Base-by-base conservation (phyloP, 768 basidiomycete genomes). In the Lyophyllum semitale region DNA sequence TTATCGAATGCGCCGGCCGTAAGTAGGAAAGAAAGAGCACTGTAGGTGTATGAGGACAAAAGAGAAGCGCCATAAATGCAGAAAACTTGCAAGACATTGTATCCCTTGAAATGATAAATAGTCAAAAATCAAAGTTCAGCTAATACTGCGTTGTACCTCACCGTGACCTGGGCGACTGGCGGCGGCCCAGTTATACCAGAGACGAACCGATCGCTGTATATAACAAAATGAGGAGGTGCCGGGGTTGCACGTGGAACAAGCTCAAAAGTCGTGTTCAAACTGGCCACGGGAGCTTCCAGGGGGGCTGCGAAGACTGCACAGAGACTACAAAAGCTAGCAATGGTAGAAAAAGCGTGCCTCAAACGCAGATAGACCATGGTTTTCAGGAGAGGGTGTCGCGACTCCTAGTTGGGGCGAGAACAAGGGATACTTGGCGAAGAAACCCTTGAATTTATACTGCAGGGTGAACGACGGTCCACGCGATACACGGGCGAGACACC, bases 21-120 rank as follows among this genome's bases (percentile, higher is more conserved):
- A 15, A 78, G 60, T 45, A 78, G 58, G 66, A 82, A 82, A 1
- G 76, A 73, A 1, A 82, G 61, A n/a, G 63, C 63, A 26, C 64
- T 64, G 23, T 42, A 13, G 20, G 2, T 2, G 29, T 11, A 12
- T 29, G 30, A 20, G 35, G 38, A 40, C 1, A 15, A 5, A 32
- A 13, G 30, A 23, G 18, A 20, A 23, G 41, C 23, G 12, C 22
- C 23, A 26, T 22, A n/a, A 35, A 8, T 43, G 20, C 29, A 23
- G 5, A 7, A n/a, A n/a, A 26, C 32, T 29, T 37, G 48, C 48
- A 55, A 49, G 9, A 55, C 48, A 29, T 55, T 55, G 26, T 37
- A 55, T 6, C 54, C 54, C 54, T 50, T 50, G 25, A 2, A 43
- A 3, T 6, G 11, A n/a, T 15, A 48, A 46, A 11, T 22, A n/a